Percentiles rank a stretch among this genome's conserved stretches.
phyloP scores from a whole-genome alignment of 2,329 filamentous ascomycete species.

The Pestalotiopsis sp. region DNA sequence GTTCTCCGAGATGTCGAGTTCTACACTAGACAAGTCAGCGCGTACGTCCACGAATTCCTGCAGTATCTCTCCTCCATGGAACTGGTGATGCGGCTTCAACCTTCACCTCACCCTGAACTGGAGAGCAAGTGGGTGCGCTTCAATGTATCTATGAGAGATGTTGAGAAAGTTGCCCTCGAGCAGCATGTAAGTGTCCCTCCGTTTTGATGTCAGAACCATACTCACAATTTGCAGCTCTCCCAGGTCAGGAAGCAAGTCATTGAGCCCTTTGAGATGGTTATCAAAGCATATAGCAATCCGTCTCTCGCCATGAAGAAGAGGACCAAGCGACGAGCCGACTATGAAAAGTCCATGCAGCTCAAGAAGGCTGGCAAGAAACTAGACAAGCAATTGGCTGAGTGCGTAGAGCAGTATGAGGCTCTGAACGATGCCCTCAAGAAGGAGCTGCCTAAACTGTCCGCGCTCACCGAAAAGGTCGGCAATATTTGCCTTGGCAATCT shows the following conservation, averaged over 20 bases:
- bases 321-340: slow-evolving; percentile 88
- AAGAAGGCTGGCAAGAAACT: slow-evolving; percentile 81
- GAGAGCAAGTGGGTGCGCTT: slow-evolving; percentile 95
- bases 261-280: slow-evolving; percentile 76
- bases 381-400: slow-evolving; percentile 81
- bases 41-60: slow-evolving; percentile 79
- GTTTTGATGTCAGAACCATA: slow-evolving; percentile 11
- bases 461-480: slow-evolving; percentile 78
- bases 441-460: slow-evolving; percentile 83
- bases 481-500: slow-evolving; percentile 82
- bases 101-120: slow-evolving; percentile 76
- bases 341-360: slow-evolving; percentile 76
- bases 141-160: slow-evolving; percentile 81
- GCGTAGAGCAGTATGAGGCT: slow-evolving; percentile 85
- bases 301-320: slow-evolving; percentile 92
- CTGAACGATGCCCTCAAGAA: slow-evolving; percentile 92
- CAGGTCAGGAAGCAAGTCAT: slow-evolving; percentile 81
- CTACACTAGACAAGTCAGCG: slow-evolving; percentile 79
- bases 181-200: slow-evolving; percentile 67
- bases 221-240: slow-evolving; percentile 43
- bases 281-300: slow-evolving; percentile 79
- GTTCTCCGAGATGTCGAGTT: slow-evolving; percentile 92
- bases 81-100: slow-evolving; percentile 71
- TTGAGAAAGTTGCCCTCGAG: slow-evolving; percentile 79
- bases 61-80: slow-evolving; percentile 82